These are phyloP conservation scores for Theobroma cacao DNA, from an alignment of 345 rosid species.

Conservation along the genomic window DNA sequence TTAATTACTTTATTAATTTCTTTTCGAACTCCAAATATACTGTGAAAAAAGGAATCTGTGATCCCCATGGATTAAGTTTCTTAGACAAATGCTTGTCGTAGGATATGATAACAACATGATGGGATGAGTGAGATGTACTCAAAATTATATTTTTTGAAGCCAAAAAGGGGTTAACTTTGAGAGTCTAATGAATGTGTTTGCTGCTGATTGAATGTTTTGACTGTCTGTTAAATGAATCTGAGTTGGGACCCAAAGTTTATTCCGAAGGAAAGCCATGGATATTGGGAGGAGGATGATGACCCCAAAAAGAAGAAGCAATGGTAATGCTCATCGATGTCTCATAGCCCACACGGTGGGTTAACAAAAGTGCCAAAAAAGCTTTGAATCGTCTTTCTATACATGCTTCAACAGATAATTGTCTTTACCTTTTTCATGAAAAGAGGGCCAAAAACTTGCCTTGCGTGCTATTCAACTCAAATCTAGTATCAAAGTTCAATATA, in stretches of 20 bases:
- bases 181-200: conserved; percentile 1
- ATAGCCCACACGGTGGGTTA: conserved; percentile 3
- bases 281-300: background rate
- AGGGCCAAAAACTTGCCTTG: background rate
- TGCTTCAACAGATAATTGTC: background rate
- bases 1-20: background rate
- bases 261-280: conserved; percentile 4
- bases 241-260: conserved; percentile 12
- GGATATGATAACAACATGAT: conserved; percentile 3
- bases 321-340: background rate
- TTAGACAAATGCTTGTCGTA: background rate
- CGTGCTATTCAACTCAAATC: background rate
- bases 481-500: background rate
- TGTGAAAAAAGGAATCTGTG: background rate
- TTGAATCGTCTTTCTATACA: background rate
- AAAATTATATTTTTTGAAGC: conserved; percentile 1
- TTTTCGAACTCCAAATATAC: background rate
- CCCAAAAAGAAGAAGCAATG: background rate
- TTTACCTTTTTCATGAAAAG: conserved; percentile 9
- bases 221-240: conserved; percentile 6
- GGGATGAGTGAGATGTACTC: conserved; percentile 15
- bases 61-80: background rate
- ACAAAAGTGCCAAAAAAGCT: background rate
- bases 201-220: conserved; percentile 6
- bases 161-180: background rate